Evolutionary conservation across 2,329 filamentous ascomycete species (phyloP), one percentile per base, ranked within the genome.

Genomic region (Aureobasidium sp.): DNA sequence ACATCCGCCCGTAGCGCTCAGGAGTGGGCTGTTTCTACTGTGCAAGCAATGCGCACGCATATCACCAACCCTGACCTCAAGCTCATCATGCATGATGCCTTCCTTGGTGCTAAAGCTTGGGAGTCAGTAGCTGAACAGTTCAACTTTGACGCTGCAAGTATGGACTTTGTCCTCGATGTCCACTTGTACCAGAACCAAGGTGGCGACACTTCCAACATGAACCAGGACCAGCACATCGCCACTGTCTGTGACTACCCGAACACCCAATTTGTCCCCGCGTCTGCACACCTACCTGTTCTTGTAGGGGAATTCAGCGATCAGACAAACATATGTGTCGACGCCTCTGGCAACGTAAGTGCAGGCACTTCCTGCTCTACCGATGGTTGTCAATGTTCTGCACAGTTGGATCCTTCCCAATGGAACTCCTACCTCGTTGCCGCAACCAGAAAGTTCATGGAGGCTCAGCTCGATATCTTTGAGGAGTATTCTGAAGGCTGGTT

Each of bases 191-290:
- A 79, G 66, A 74, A 78, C 62, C 75, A 76, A 63, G 72, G 69
- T 3, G 64, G 70, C 4, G 69, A 60, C 6, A 73, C 77, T 63
- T 70, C 72, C 12, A 61, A 65, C 5, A 70, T 75, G 50, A 74
- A 69, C 12, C 75, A 77, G 39, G 70, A 69, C 15, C 66, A 74
- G 26, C 77, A 79, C 66, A 73, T 79, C 43, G 65, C 68, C 50
- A 72, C 71, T 39, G 77, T 76, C n/a, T 80, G 78, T 70, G 83
- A 88, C 69, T 89, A 89, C 70, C 82, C 88, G 69, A 78, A 85
- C 63, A 88, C 88, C 62, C 66, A 67, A 5, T 71, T 78, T 5
- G 67, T 74, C 0, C 67, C 70, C 0, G 67, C 69, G 0, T 70
- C 71, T 37, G 70, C 72, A 37, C 69, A 69, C 65, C 64, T 74